Conservation (phyloP, 176 grass and related monocot species). For the Eleusine coracana region DNA sequence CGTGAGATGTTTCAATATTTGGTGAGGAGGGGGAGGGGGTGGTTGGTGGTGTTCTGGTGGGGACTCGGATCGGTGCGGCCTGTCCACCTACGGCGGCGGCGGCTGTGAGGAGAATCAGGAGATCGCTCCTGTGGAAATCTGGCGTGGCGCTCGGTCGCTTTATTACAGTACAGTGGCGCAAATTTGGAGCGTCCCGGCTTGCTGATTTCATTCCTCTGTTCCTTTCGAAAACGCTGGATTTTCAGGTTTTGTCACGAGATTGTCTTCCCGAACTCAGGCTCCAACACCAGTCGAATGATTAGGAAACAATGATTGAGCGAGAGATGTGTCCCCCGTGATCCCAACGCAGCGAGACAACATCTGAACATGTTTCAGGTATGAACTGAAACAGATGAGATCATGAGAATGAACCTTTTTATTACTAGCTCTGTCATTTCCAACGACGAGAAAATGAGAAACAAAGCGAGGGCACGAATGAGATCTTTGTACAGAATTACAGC, state of each 20-base stretch:
- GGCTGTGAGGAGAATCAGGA: not conserved
- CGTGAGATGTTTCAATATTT: not conserved
- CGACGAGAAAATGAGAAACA: too few species aligned
- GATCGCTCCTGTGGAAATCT: not conserved
- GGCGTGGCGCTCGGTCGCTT: not conserved
- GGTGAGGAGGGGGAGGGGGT: not conserved
- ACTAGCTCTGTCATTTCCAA: not conserved
- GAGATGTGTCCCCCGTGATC: not conserved
- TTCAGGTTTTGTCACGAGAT: slow-evolving; percentile 3
- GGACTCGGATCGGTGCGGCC: not conserved
- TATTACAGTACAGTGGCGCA: not conserved
- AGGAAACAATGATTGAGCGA: not conserved
- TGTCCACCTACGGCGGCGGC: slow-evolving; percentile 11
- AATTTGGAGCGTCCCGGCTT: not conserved
- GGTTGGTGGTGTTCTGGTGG: not conserved
- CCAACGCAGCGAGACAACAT: not conserved
- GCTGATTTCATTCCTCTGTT: slow-evolving; percentile 6
- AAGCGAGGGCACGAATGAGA: too few species aligned
- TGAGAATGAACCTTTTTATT: too few species aligned
- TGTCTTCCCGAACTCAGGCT: not conserved
- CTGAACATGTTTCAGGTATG: too few species aligned
- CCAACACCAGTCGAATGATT: not conserved
- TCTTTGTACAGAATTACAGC: too few species aligned
- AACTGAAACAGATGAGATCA: too few species aligned
- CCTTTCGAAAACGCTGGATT: slow-evolving; percentile 8